A percentile compares a stretch with the other conserved stretches of the same genome.
These are phyloP conservation scores for Polyplosphaeria fusca DNA, from an alignment of 495 filamentous ascomycete genomes.

Conservation along the genomic window DNA sequence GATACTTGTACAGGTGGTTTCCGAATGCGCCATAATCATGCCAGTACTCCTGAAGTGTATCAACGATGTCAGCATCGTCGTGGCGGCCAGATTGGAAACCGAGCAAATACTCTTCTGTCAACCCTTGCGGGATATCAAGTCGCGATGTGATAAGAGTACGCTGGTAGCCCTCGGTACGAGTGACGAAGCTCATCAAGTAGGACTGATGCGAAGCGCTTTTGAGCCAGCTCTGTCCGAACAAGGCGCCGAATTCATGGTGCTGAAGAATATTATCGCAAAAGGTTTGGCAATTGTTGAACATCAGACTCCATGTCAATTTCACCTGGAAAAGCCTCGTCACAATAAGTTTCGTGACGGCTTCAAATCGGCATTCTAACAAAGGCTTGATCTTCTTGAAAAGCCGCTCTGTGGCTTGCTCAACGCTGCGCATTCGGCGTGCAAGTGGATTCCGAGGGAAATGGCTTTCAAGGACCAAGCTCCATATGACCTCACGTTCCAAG, in stretches of 20 bases:
- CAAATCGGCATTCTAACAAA: too few species aligned
- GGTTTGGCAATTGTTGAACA: too few species aligned
- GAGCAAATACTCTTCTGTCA: conserved; percentile 48
- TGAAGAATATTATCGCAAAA: background rate
- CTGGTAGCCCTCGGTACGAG: background rate
- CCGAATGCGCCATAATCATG: conserved; percentile 47
- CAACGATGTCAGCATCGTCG: conserved; percentile 44
- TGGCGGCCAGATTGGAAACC: conserved; percentile 37
- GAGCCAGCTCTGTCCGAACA: background rate
- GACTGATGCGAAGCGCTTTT: background rate
- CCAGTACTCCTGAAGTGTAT: conserved; percentile 47
- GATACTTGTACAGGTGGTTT: conserved; percentile 39
- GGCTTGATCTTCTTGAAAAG: too few species aligned
- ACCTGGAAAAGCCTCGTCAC: too few species aligned
- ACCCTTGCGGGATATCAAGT: conserved; percentile 31
- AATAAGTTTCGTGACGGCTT: too few species aligned
- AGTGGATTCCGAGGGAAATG: too few species aligned
- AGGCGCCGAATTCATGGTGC: background rate
- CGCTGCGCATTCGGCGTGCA: too few species aligned
- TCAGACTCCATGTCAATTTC: too few species aligned
- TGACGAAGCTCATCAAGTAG: background rate
- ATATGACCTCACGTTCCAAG: too few species aligned
- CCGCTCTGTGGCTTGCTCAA: too few species aligned
- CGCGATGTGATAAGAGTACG: conserved; percentile 6
- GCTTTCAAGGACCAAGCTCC: too few species aligned